Evolutionary conservation across 352 stramenopile genomes (phyloP), one percentile per base, ranked within the genome.

Genomic region (Plasmopara halstedii): DNA sequence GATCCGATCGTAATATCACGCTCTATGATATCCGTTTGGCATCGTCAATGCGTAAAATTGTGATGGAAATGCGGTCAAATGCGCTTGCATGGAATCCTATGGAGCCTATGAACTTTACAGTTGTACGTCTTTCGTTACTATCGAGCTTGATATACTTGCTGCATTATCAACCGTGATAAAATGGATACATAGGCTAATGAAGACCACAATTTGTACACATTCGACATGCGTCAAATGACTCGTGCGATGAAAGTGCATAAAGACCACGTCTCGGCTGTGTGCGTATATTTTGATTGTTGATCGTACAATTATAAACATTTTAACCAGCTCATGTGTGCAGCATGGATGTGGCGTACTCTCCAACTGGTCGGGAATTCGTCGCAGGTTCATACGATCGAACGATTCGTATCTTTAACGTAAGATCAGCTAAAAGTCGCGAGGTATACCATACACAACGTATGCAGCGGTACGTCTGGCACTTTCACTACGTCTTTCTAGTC

Each of bases 381-480:
- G 96, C 94, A 3, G 97, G 93, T 21, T 96, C 84, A 26, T 99
- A 99, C 70, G 97, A 99, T 75, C 85, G 93, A 44, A 99, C 96
- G 15, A 81, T 99, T 45, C 88, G 97, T 47, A 97, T 99, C 48
- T 99, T 99, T 67, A 83, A 85, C 25, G 67, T 89, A 25, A 67
- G 83, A 60, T 78, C 64, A 43, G 84, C 61, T 51, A 93, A 81
- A 44, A 96, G 84, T 50, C 74, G 85, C 22, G 83, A 96, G 61
- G 82, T 95, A 41, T 99, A 99, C 67, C 96, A 99, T 69, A 95
- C 96, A 5, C 98, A 98, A 65, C 90, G 97, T 42, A 99, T 99
- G 97, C 97, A 99, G 73, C 73, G 95, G 50, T 85, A 66, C 53
- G 67, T 64, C 15, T 40, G 7, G 4, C 25, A 4, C n/a, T 18